These are phyloP conservation scores for Termitomyces sp. DNA, from an alignment of 768 basidiomycete species.

Conservation along the genomic window DNA sequence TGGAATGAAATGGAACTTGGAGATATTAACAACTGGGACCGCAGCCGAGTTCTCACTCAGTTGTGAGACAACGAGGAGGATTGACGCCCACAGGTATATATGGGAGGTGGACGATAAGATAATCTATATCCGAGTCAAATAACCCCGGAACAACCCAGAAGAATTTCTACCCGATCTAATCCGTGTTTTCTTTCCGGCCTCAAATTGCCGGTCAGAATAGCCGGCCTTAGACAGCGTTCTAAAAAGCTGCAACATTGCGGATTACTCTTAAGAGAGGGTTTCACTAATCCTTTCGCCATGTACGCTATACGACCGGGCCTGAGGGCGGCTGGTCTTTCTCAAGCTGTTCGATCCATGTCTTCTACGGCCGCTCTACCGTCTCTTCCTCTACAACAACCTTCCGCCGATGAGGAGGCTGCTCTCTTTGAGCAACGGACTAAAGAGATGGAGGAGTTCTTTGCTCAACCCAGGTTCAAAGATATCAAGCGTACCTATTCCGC, in stretches of 20 bases:
- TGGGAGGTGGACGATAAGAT: no score
- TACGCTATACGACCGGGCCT: constrained; percentile 24
- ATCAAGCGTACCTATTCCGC: constrained; percentile 81
- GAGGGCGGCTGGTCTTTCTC: constrained; percentile 20
- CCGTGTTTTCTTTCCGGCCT: neutral
- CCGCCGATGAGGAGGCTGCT: constrained; percentile 51
- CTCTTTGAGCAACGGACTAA: constrained; percentile 60
- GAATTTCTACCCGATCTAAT: neutral
- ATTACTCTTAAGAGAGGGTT: neutral
- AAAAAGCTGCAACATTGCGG: constrained; percentile 2
- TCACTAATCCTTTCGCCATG: constrained; percentile 16
- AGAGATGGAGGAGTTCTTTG: constrained; percentile 71
- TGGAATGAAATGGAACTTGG: no score
- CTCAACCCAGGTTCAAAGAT: constrained; percentile 64
- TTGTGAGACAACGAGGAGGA: no score
- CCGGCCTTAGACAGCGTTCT: neutral
- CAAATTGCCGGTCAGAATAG: constrained; percentile 1
- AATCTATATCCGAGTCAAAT: no score
- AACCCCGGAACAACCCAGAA: no score
- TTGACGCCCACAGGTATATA: no score
- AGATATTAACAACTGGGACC: no score
- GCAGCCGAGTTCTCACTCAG: no score
- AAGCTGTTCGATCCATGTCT: constrained; percentile 37
- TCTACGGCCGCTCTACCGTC: constrained; percentile 29
- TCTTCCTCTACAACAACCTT: constrained; percentile 58